Evolutionary conservation across 2,329 filamentous ascomycete genomes (phyloP).

Genomic region (Ceratocystis eucalypticola): DNA sequence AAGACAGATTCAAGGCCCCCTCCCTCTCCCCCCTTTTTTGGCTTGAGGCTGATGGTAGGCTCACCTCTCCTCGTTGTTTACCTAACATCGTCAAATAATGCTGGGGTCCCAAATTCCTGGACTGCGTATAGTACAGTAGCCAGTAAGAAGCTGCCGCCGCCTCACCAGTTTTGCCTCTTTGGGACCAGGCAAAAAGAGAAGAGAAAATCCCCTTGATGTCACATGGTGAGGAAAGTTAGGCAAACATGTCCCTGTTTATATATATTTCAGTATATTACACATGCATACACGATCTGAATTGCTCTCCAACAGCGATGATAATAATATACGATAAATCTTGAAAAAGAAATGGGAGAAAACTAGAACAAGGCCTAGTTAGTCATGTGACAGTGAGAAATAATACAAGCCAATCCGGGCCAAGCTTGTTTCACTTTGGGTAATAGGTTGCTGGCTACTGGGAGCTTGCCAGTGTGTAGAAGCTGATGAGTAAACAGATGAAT

Average conservation of each 20-base stretch:
- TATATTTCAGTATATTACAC: background rate
- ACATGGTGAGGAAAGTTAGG: background rate
- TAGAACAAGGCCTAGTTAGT: background rate
- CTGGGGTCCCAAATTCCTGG: background rate
- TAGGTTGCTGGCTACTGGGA: background rate
- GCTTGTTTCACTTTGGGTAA: background rate
- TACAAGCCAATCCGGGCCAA: background rate
- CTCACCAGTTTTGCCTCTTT: background rate
- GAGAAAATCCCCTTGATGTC: background rate
- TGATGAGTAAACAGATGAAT: slow-evolving; percentile 3
- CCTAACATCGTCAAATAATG: background rate
- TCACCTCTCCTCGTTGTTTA: background rate
- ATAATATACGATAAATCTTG: background rate
- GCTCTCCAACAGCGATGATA: background rate
- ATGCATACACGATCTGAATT: background rate
- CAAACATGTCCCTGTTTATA: background rate
- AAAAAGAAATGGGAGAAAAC: background rate
- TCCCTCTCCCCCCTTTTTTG: background rate
- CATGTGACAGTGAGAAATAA: background rate
- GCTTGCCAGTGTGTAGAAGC: background rate
- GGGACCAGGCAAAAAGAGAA: background rate
- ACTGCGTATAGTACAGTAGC: background rate
- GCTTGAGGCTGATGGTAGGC: background rate
- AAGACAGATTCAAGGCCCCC: background rate
- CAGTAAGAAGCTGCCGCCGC: background rate